Conservation (phyloP, 176 grass and related monocot species). For the Tillandsia fasciculata region DNA sequence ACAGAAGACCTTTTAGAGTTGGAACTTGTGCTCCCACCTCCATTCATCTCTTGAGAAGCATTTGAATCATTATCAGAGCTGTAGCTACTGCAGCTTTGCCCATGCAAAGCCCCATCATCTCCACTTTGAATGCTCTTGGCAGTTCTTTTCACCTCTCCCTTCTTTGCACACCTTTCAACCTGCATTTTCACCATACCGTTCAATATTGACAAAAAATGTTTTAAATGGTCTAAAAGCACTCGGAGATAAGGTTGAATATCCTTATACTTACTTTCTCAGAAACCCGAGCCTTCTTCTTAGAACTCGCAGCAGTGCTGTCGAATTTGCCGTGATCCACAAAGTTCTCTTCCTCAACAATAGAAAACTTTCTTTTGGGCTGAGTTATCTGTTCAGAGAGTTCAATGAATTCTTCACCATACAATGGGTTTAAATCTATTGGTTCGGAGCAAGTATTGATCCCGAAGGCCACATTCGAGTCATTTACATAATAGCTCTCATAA, state of each 20-base stretch:
- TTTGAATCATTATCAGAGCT: slow-evolving; percentile 50
- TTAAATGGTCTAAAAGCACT: neutral
- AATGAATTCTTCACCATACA: slow-evolving; percentile 25
- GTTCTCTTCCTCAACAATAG: neutral
- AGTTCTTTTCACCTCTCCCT: neutral
- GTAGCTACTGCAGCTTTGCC: slow-evolving; percentile 32
- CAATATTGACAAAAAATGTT: neutral
- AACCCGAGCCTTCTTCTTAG: slow-evolving; percentile 20
- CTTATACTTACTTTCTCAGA: neutral
- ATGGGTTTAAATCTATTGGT: slow-evolving; percentile 34
- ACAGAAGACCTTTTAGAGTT: slow-evolving; percentile 22
- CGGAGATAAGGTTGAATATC: neutral
- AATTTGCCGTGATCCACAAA: neutral
- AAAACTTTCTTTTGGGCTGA: slow-evolving; percentile 34
- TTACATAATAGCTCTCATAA: slow-evolving; percentile 32
- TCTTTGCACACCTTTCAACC: slow-evolving; percentile 37
- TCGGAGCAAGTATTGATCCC: slow-evolving; percentile 21
- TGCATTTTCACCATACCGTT: slow-evolving; percentile 23
- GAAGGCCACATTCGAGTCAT: slow-evolving; percentile 26
- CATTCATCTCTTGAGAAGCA: slow-evolving; percentile 14
- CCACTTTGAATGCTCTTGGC: neutral
- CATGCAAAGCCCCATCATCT: slow-evolving; percentile 20
- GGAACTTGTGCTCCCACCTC: slow-evolving; percentile 5
- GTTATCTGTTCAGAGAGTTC: slow-evolving; percentile 11
- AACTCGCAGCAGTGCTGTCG: neutral